Evolutionary conservation across 768 basidiomycete species (phyloP).

Genomic region (Phlebiopsis flavidoalba): DNA sequence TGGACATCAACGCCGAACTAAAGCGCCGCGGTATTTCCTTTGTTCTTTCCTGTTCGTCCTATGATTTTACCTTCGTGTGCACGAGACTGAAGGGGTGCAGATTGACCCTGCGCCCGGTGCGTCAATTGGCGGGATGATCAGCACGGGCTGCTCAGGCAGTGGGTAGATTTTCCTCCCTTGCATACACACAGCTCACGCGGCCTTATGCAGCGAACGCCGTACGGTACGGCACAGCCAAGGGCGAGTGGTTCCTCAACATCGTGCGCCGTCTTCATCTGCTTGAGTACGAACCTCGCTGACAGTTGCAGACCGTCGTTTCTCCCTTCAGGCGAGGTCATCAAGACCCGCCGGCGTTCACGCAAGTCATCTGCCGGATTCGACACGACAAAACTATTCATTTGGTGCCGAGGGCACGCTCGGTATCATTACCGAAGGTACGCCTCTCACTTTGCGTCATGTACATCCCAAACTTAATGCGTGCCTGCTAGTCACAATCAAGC

Average conservation of each 20-base stretch:
- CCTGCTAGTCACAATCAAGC: constrained; percentile 65
- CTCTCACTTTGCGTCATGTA: background rate
- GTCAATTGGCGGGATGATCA: constrained; percentile 87
- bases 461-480: background rate
- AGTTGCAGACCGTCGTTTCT: constrained; percentile 69
- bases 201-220: constrained; percentile 50
- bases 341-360: constrained; percentile 72
- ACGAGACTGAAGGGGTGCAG: background rate
- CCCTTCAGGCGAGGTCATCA: constrained; percentile 80
- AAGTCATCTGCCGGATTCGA: constrained; percentile 90
- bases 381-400: constrained; percentile 80
- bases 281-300: too few species aligned
- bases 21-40: constrained; percentile 66
- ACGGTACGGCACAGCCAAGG: constrained; percentile 82
- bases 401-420: constrained; percentile 89
- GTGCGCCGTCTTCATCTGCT: constrained; percentile 33
- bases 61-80: background rate
- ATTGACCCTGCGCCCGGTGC: constrained; percentile 65
- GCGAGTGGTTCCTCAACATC: constrained; percentile 82
- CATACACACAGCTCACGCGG: background rate
- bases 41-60: constrained; percentile 71
- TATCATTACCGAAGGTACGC: constrained; percentile 80
- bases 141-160: constrained; percentile 84
- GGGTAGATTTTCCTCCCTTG: constrained; percentile 25
- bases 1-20: constrained; percentile 67